Conservation (phyloP, 768 basidiomycete genomes). For the Tulasnella sp. region DNA sequence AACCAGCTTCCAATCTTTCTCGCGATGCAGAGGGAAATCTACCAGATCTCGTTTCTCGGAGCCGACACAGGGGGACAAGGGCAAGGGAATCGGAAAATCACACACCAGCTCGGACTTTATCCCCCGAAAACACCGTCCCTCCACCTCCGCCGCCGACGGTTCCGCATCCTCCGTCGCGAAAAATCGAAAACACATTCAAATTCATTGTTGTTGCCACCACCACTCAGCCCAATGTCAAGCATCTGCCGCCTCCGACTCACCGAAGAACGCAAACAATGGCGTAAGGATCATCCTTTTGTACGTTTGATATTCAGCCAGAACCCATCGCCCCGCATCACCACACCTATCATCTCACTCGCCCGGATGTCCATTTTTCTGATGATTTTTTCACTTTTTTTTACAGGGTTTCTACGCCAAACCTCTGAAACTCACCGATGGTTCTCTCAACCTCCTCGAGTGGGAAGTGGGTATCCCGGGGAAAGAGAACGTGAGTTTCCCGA, state of each 20-base stretch:
- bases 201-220: not conserved
- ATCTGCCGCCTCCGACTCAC: slow-evolving; percentile 86
- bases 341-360: slow-evolving; percentile 10
- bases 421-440: slow-evolving; percentile 75
- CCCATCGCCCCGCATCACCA: not conserved
- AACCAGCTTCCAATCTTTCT: too few species aligned
- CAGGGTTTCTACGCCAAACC: slow-evolving; percentile 98
- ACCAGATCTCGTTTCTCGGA: too few species aligned
- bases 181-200: not conserved
- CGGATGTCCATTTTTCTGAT: not conserved
- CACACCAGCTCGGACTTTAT: not conserved
- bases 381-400: not conserved
- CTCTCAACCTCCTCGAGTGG: slow-evolving; percentile 96
- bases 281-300: slow-evolving; percentile 98
- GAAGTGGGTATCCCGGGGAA: slow-evolving; percentile 98
- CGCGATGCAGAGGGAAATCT: too few species aligned
- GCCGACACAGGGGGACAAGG: too few species aligned
- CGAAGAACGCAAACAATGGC: slow-evolving; percentile 97
- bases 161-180: not conserved
- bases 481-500: slow-evolving; percentile 44
- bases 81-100: too few species aligned
- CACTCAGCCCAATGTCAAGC: slow-evolving; percentile 40
- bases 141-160: not conserved
- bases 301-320: slow-evolving; percentile 27
- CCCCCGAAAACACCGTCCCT: not conserved